Base-by-base conservation (phyloP, 805 yeast genomes). In the Debaryomyces tyrocola region DNA sequence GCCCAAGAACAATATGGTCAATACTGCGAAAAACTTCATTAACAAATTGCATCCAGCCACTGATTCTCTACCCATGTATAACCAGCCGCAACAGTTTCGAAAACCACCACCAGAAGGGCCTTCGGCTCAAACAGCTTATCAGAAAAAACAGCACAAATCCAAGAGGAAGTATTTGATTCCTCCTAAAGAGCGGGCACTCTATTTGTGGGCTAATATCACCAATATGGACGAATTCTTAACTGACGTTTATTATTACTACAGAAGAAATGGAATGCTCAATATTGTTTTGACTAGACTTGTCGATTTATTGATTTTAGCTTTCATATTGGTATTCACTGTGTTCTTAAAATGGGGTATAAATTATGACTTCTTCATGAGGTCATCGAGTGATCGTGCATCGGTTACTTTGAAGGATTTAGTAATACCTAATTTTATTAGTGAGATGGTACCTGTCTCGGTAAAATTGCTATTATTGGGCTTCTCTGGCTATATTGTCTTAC, bases 151-250 rank as follows among this genome's bases (percentile, higher is more conserved):
- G 42, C 36, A 45, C 33, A 45, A 47, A 40, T 18, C 53, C n/a
- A 44, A 48, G 17, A 47, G 46, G 20, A 27, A 27, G 21, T 54
- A 60, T 40, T 47, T 65, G 4, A 70, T 73, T 18, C 75, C 77
- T 12, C 77, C 77, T 4, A 66, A 64, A 40, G 97, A 91, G 59
- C 71, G 90, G 41, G 96, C 98, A 0, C 70, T 87, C 14, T 94
- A 97, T 90, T 78, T 89, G 49, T 94, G 99, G 98, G 96, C 98
- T 1, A 94, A 94, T 58, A 89, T 94, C 20, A 89, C 87, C 54
- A 94, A 94, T 63, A 76, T 94, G 63, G 99, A 94, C 67, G 78
- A 82, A 39, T 94, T 92, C 57, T 71, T 94, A 15, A 82, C 82
- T 44, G 96, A 92, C 55, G 79, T 91, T 9, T 94, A 94, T 65